Conservation (phyloP, 768 basidiomycete genomes). For the Clavulina sp. region DNA sequence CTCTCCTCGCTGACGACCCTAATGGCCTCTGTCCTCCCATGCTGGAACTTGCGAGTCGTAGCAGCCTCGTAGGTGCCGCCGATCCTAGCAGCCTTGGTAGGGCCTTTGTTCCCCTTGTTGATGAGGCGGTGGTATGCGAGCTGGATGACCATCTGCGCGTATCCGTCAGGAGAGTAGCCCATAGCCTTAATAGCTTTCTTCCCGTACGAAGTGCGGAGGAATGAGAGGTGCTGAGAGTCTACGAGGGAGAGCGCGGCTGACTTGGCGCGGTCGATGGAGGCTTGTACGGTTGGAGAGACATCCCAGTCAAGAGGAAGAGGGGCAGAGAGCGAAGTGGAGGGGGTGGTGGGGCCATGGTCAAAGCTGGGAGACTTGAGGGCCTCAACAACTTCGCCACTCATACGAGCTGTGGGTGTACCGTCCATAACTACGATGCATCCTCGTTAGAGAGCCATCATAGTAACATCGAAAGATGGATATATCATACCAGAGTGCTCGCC, state of each 20-base stretch:
- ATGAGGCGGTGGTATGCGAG: conserved; percentile 67
- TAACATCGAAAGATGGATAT: background rate
- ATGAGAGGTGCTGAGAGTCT: conserved; percentile 42
- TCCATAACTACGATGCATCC: conserved; percentile 43
- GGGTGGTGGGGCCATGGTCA: conserved; percentile 33
- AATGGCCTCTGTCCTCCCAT: conserved; percentile 90
- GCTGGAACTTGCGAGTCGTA: conserved; percentile 70
- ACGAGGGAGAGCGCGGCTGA: conserved; percentile 38
- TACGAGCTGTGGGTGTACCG: conserved; percentile 60
- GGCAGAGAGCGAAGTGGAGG: conserved; percentile 9
- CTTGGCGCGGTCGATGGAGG: conserved; percentile 41
- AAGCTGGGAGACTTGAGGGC: conserved; percentile 42
- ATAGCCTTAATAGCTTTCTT: conserved; percentile 74
- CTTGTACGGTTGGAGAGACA: conserved; percentile 27
- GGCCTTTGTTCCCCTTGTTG: conserved; percentile 13
- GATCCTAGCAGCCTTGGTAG: conserved; percentile 20
- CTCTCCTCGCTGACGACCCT: conserved; percentile 62
- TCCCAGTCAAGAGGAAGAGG: conserved; percentile 49
- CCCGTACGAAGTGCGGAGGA: conserved; percentile 57
- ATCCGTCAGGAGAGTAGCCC: conserved; percentile 82
- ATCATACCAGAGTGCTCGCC: conserved; percentile 58
- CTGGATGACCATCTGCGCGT: conserved; percentile 87
- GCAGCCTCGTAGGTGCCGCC: conserved; percentile 92
- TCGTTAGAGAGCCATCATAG: background rate
- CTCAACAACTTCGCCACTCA: conserved; percentile 53